Evolutionary conservation across 305 asterid genomes (phyloP), one percentile per base, ranked within the genome.

Genomic region (Fraxinus dipetala): DNA sequence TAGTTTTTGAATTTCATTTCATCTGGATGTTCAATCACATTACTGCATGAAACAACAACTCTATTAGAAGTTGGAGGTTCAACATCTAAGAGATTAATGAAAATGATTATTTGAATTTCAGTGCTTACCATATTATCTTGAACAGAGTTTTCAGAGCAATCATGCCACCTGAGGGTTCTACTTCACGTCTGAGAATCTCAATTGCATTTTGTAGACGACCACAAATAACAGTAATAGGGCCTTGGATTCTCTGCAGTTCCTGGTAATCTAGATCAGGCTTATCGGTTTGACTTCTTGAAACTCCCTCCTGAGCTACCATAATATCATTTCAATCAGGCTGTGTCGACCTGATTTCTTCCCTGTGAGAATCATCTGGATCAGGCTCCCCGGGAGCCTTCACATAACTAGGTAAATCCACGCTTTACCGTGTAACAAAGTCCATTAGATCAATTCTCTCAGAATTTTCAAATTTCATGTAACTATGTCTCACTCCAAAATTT

Each of bases 231-330:
- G 91, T 79, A 79, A 93, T 97, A 45, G 98, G 93, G 79, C 94
- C 98, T 88, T 90, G 97, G 81, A 96, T 96, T 79, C 91, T 87
- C 90, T 83, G 90, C 86, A 94, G 83, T 89, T 92, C 98, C 36
- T 85, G 84, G 85, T 92, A 93, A 84, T 93, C 90, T 73, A 90
- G 89, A 85, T 87, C 90, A 61, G 95, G 92, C 80, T 88, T 90
- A 36, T 73, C 65, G 40, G 73, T 67, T 81, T 80, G 87, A 77
- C 18, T 80, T 75, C 56, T 77, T 31, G 83, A 74, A 65, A 63
- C 31, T 74, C 72, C 79, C 78, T 84, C 81, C 14, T 56, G 31
- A 43, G 48, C 48, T 11, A 61, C 80, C 80, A 56, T 48, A 24
- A 45, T 51, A 77, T 79, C 88, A 78, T 85, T 80, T 79, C 82